phyloP scores from a whole-genome alignment of 1,284 basidiomycete genomes.

The Ceratobasidium sp. region DNA sequence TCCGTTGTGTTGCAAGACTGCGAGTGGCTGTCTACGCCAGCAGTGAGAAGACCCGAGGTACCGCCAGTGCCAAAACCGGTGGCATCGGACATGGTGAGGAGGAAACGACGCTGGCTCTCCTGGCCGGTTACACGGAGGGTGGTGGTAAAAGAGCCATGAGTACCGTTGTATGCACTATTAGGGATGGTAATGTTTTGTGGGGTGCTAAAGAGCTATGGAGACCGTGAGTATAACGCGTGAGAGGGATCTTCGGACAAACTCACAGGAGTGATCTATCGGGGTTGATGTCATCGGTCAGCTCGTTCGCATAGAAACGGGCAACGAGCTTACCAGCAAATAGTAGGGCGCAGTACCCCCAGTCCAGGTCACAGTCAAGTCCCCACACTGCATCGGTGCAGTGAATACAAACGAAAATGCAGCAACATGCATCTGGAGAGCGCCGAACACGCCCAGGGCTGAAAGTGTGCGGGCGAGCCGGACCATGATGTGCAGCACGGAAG shows the following conservation, averaged over 20 bases:
- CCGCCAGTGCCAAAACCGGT: constrained; percentile 72
- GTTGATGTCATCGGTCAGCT: constrained; percentile 32
- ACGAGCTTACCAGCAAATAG: constrained; percentile 63
- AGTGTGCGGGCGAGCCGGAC: constrained; percentile 5
- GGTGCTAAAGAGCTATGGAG: constrained; percentile 58
- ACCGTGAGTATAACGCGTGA: constrained; percentile 30
- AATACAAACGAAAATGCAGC: constrained; percentile 43
- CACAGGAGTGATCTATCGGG: constrained; percentile 12
- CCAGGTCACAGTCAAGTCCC: constrained; percentile 44
- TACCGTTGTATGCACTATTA: constrained; percentile 60
- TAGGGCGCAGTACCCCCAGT: constrained; percentile 70
- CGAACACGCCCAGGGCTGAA: constrained; percentile 13
- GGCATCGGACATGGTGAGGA: constrained; percentile 73
- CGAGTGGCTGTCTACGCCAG: constrained; percentile 56
- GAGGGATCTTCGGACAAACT: constrained; percentile 9
- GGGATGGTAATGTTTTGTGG: constrained; percentile 66
- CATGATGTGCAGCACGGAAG: not conserved
- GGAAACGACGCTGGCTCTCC: constrained; percentile 51
- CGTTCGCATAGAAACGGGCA: constrained; percentile 53
- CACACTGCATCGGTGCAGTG: constrained; percentile 44
- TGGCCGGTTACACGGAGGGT: constrained; percentile 56
- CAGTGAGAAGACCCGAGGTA: constrained; percentile 60
- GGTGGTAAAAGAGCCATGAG: constrained; percentile 57
- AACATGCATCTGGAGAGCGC: not conserved
- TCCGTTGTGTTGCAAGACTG: constrained; percentile 58